Percentiles rank a stretch among this genome's conserved stretches.
phyloP scores from a whole-genome alignment of 257 asterid genomes.

The Capsicum baccatum region DNA sequence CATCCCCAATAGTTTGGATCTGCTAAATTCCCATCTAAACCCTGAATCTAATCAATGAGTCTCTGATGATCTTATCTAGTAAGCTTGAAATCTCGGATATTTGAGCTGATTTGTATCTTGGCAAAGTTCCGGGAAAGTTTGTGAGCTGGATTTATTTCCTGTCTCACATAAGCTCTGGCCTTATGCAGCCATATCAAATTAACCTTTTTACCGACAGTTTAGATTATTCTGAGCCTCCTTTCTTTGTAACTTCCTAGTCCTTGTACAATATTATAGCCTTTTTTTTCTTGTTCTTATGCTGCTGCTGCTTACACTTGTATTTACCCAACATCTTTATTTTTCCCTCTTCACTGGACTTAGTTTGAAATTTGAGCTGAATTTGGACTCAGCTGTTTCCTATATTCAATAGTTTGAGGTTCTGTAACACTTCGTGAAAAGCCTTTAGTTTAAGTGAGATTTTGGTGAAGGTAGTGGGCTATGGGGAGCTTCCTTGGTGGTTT shows the following conservation, averaged over 20 bases:
- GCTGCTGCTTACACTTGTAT: too few relatives aligned
- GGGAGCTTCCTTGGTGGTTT: too few relatives aligned
- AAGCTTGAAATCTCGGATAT: not conserved
- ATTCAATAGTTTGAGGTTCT: too few relatives aligned
- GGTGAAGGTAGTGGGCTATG: too few relatives aligned
- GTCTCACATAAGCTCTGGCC: not conserved
- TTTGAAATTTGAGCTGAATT: too few relatives aligned
- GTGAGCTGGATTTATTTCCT: not conserved
- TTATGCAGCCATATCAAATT: not conserved
- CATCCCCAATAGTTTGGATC: not conserved
- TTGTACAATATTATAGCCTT: too few relatives aligned
- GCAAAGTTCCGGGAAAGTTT: not conserved
- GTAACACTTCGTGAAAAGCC: too few relatives aligned
- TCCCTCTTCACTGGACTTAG: too few relatives aligned
- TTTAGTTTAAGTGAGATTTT: too few relatives aligned
- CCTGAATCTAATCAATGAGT: not conserved
- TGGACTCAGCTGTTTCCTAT: too few relatives aligned
- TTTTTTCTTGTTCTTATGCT: too few relatives aligned
- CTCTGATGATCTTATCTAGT: conserved; percentile 17
- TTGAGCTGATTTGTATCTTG: conserved; percentile 11
- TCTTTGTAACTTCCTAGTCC: not conserved
- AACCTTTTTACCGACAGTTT: not conserved
- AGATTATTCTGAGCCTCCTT: not conserved
- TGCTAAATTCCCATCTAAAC: not conserved
- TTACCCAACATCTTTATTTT: too few relatives aligned